Percentiles rank a stretch among this genome's conserved stretches.
phyloP scores from a whole-genome alignment of 2,329 filamentous ascomycete species.

The Cercospora sp. region DNA sequence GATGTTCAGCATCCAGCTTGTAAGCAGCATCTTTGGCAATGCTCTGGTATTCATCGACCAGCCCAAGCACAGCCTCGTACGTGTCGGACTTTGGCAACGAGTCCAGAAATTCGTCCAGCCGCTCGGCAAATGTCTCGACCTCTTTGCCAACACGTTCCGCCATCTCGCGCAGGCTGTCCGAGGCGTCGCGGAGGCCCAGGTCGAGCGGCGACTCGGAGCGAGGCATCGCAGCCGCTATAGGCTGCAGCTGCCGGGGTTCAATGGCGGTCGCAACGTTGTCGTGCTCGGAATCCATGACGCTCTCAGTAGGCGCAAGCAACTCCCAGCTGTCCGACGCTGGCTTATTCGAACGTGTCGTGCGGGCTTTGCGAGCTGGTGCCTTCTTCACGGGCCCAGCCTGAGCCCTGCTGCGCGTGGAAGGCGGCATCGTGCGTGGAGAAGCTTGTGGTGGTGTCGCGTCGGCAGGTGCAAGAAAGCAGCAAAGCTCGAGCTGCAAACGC shows the following conservation, averaged over 20 bases:
- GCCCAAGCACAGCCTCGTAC: conserved; percentile 62
- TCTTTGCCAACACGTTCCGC: conserved; percentile 73
- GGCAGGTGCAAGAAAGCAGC: background rate
- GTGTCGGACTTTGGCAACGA: conserved; percentile 46
- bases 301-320: conserved; percentile 4
- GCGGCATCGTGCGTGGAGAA: conserved; percentile 15
- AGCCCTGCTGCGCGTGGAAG: conserved; percentile 14
- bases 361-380: conserved; percentile 16
- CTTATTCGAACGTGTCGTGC: background rate
- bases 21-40: conserved; percentile 54
- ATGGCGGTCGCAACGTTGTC: background rate
- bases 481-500: conserved; percentile 4
- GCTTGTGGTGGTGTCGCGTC: background rate
- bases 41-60: conserved; percentile 52
- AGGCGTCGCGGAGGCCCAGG: conserved; percentile 9
- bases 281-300: background rate
- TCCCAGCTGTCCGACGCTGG: conserved; percentile 12
- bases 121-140: conserved; percentile 82
- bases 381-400: conserved; percentile 13
- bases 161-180: conserved; percentile 57
- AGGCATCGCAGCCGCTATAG: background rate
- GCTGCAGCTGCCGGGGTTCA: background rate
- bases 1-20: conserved; percentile 47
- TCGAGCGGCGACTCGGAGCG: conserved; percentile 10
- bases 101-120: conserved; percentile 70